Conservation (phyloP, 306 rosid genomes). For the Medicago arabica region DNA sequence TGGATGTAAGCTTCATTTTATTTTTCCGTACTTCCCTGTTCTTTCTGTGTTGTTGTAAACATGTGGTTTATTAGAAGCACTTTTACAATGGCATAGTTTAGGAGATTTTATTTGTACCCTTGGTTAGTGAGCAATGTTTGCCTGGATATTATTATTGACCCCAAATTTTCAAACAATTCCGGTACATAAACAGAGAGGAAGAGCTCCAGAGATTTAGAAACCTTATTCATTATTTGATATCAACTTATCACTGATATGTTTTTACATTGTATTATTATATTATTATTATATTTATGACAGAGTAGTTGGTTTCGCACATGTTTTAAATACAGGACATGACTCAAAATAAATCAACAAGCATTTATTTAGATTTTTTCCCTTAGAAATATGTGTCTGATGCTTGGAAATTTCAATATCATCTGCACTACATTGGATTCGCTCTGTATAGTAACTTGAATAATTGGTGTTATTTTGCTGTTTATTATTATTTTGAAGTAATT, state of each 20-base stretch:
- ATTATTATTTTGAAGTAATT: constrained; percentile 38
- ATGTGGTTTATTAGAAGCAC: background rate
- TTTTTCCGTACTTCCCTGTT: background rate
- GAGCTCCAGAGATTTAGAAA: background rate
- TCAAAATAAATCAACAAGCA: background rate
- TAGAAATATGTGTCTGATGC: constrained; percentile 27
- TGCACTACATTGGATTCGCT: background rate
- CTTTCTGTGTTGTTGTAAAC: background rate
- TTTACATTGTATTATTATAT: background rate
- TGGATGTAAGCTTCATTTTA: constrained; percentile 75
- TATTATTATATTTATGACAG: background rate
- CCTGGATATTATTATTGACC: background rate
- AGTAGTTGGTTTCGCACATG: background rate
- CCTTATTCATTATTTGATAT: background rate
- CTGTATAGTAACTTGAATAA: background rate
- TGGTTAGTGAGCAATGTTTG: background rate
- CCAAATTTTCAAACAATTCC: background rate
- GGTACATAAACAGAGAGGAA: background rate
- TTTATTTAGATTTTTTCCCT: background rate
- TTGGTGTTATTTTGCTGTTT: constrained; percentile 13
- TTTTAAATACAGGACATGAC: background rate
- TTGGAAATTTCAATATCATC: constrained; percentile 3
- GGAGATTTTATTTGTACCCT: background rate
- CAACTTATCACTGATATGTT: background rate
- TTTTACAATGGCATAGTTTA: background rate